These are phyloP conservation scores for Yarrowia sp. DNA, from an alignment of 805 yeast genomes.

Conservation along the genomic window DNA sequence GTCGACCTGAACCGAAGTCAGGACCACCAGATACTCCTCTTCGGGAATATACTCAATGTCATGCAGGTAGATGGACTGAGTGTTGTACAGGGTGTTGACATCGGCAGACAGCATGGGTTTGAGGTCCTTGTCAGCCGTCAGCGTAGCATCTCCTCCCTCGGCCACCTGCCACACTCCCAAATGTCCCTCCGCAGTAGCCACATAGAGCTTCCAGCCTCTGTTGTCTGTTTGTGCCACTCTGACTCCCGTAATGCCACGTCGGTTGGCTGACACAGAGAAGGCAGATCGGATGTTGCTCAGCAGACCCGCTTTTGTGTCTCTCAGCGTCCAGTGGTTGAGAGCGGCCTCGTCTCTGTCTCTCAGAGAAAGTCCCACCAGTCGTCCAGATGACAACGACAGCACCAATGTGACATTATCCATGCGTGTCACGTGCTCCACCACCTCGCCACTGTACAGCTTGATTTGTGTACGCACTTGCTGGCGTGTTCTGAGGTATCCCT, in stretches of 20 bases:
- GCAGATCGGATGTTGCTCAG: conserved; percentile 18
- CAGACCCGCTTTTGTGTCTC: conserved; percentile 13
- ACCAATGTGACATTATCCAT: conserved; percentile 3
- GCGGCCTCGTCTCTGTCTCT: conserved; percentile 12
- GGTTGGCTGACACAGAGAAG: background rate
- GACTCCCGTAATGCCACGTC: background rate
- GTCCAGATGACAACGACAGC: conserved; percentile 7
- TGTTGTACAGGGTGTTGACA: conserved; percentile 47
- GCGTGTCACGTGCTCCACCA: conserved; percentile 7
- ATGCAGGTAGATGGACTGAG: conserved; percentile 49
- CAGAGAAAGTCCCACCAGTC: conserved; percentile 5
- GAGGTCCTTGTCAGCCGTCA: conserved; percentile 41
- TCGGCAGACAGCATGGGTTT: conserved; percentile 43
- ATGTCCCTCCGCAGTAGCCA: conserved; percentile 47
- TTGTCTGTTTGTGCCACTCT: background rate
- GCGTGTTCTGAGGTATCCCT: conserved; percentile 44
- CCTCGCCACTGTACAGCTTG: conserved; percentile 19
- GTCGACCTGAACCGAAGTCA: conserved; percentile 46
- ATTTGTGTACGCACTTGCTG: conserved; percentile 47
- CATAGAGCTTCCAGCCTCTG: conserved; percentile 35
- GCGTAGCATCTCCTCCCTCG: conserved; percentile 45
- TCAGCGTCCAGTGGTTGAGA: background rate
- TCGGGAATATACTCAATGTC: conserved; percentile 56
- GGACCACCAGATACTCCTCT: conserved; percentile 47
- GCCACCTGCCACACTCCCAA: conserved; percentile 52